These are phyloP conservation scores for Trichophaea hybrida DNA, from an alignment of 2,329 filamentous ascomycete genomes.

Conservation along the genomic window DNA sequence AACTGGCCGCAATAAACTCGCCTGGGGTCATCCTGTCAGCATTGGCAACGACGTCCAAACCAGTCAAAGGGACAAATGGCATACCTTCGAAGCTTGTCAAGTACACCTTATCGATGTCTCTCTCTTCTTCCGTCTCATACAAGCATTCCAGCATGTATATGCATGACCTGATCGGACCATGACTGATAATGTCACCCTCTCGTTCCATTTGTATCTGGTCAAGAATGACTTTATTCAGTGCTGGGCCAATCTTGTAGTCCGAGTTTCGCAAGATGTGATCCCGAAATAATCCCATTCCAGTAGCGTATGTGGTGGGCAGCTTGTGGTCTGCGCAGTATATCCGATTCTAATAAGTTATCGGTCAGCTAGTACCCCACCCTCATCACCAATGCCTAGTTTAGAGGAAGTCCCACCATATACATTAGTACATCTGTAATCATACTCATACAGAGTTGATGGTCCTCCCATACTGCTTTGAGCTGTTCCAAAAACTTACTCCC, in stretches of 20 bases:
- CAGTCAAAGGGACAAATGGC: not conserved
- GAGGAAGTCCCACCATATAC: slow-evolving; percentile 49
- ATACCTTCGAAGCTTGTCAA: slow-evolving; percentile 61
- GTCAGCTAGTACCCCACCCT: not conserved
- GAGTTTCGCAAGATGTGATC: slow-evolving; percentile 59
- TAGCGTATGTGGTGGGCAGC: slow-evolving; percentile 64
- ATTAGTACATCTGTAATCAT: slow-evolving; percentile 95
- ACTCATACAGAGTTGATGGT: slow-evolving; percentile 84
- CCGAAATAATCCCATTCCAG: slow-evolving; percentile 75
- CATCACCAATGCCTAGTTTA: not conserved
- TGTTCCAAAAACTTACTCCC: slow-evolving; percentile 71
- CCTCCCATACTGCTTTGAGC: slow-evolving; percentile 66
- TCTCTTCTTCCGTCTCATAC: slow-evolving; percentile 67
- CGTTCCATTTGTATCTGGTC: slow-evolving; percentile 89
- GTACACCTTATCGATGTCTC: slow-evolving; percentile 69
- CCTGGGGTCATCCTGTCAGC: slow-evolving; percentile 6
- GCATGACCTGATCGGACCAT: slow-evolving; percentile 65
- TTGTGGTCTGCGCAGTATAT: slow-evolving; percentile 61
- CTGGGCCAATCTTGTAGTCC: slow-evolving; percentile 47
- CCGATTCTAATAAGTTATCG: slow-evolving; percentile 45
- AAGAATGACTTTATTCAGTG: slow-evolving; percentile 68
- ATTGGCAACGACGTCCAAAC: not conserved
- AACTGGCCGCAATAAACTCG: slow-evolving; percentile 56
- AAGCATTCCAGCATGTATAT: slow-evolving; percentile 80
- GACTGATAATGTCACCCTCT: slow-evolving; percentile 69